phyloP scores from a whole-genome alignment of 371 early-diverging fungal species.

The Mortierella sp. region DNA sequence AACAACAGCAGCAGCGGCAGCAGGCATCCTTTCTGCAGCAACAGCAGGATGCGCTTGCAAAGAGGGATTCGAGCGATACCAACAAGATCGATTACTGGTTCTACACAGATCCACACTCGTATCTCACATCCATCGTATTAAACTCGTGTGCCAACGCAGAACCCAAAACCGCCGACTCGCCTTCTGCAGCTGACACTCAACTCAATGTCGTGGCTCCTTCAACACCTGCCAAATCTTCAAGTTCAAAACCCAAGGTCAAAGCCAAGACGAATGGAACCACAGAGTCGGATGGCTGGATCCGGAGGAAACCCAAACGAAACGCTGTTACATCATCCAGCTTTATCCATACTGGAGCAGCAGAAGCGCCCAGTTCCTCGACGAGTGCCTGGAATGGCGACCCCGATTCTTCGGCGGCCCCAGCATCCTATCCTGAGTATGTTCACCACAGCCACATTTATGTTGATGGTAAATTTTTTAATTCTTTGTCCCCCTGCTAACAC shows the following conservation, averaged over 20 bases:
- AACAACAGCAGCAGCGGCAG: slow-evolving; percentile 41
- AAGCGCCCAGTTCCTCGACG: slow-evolving; percentile 1
- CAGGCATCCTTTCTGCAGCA: slow-evolving; percentile 39
- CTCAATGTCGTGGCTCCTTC: slow-evolving; percentile 5
- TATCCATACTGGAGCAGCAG: slow-evolving; percentile 2
- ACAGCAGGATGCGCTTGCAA: slow-evolving; percentile 36
- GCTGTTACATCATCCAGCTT: slow-evolving; percentile 7
- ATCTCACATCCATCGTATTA: slow-evolving; percentile 48
- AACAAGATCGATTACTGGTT: slow-evolving; percentile 49
- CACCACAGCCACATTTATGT: no score
- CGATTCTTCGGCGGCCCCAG: slow-evolving; percentile 24
- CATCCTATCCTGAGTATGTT: slow-evolving; percentile 29
- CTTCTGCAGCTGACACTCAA: slow-evolving; percentile 30
- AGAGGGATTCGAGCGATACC: slow-evolving; percentile 21
- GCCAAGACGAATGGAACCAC: slow-evolving; percentile 1
- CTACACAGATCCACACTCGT: slow-evolving; percentile 42
- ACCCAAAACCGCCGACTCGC: slow-evolving; percentile 31
- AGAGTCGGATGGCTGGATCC: slow-evolving; percentile 47
- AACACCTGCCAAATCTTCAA: slow-evolving; percentile 10
- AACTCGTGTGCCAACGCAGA: slow-evolving; percentile 51
- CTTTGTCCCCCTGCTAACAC: neutral
- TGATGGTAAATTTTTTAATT: no score
- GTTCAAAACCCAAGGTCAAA: neutral
- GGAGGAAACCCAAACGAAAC: slow-evolving; percentile 27
- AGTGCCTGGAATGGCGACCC: slow-evolving; percentile 13